Evolutionary conservation across 2,329 filamentous ascomycete species (phyloP).

Genomic region (Xylaria digitata): DNA sequence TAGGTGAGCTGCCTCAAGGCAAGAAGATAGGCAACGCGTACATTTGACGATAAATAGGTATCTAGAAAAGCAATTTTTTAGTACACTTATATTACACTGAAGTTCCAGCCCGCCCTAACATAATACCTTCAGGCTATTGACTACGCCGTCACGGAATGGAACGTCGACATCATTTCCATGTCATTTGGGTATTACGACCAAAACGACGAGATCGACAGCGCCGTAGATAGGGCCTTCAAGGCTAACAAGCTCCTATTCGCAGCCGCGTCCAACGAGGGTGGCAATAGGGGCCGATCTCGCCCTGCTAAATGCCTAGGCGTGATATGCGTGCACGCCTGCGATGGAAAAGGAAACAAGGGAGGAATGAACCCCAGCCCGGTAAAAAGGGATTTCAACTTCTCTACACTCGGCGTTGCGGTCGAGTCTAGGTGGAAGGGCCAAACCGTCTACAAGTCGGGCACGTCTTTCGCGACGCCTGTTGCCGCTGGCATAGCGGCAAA

Average conservation of each 20-base stretch:
- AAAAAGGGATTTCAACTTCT: constrained; percentile 1
- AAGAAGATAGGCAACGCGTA: too few relatives aligned
- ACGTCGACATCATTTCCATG: constrained; percentile 20
- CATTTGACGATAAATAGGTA: too few relatives aligned
- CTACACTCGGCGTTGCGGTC: constrained; percentile 1
- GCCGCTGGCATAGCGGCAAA: constrained; percentile 7
- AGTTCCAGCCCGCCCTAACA: not conserved
- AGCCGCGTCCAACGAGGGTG: constrained; percentile 5
- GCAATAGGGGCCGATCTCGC: not conserved
- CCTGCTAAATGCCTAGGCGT: not conserved
- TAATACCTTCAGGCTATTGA: constrained; percentile 4
- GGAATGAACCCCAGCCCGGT: not conserved
- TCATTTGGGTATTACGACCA: constrained; percentile 3
- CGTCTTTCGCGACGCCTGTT: constrained; percentile 23
- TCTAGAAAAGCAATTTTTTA: too few relatives aligned
- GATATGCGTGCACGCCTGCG: constrained; percentile 16
- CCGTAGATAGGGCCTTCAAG: not conserved
- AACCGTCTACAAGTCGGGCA: constrained; percentile 10
- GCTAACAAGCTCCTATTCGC: constrained; percentile 11
- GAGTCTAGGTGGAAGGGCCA: constrained; percentile 4
- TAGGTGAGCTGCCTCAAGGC: too few relatives aligned
- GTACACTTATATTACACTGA: too few relatives aligned
- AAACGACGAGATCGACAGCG: constrained; percentile 2
- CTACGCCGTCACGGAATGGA: not conserved
- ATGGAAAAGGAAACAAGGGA: constrained; percentile 11